These are phyloP conservation scores for Cucurbita pepo DNA, from an alignment of 306 rosid species.

Conservation along the genomic window DNA sequence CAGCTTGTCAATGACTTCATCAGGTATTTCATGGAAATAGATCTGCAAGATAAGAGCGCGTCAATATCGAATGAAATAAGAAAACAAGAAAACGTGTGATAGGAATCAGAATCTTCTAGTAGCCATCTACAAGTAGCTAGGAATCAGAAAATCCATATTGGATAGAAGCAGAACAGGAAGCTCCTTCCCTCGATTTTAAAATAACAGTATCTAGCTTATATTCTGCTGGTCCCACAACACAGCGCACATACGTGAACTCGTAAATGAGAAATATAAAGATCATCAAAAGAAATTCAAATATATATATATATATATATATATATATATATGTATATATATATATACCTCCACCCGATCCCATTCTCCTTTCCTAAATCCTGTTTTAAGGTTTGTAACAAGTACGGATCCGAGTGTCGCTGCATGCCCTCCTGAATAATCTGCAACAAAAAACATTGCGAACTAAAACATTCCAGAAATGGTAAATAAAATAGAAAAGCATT, in stretches of 20 bases:
- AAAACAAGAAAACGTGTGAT: neutral
- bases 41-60: constrained; percentile 39
- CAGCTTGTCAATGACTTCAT: constrained; percentile 71
- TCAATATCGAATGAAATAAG: constrained; percentile 4
- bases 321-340: constrained; percentile 4
- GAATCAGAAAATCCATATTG: neutral
- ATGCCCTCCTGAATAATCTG: constrained; percentile 74
- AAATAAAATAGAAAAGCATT: neutral
- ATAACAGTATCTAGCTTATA: neutral
- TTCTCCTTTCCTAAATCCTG: constrained; percentile 79
- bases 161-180: neutral
- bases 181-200: neutral
- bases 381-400: constrained; percentile 72
- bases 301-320: too few relatives aligned
- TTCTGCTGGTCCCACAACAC: neutral
- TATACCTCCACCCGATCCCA: constrained; percentile 79
- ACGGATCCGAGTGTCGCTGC: constrained; percentile 91
- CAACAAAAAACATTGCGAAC: constrained; percentile 4
- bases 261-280: neutral
- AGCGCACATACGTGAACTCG: neutral
- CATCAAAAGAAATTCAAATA: neutral
- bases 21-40: constrained; percentile 77
- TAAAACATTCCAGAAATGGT: neutral
- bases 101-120: neutral
- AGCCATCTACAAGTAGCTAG: neutral